Evolutionary conservation across 1,284 basidiomycete species (phyloP).

Genomic region (Moesziomyces parantarcticus): DNA sequence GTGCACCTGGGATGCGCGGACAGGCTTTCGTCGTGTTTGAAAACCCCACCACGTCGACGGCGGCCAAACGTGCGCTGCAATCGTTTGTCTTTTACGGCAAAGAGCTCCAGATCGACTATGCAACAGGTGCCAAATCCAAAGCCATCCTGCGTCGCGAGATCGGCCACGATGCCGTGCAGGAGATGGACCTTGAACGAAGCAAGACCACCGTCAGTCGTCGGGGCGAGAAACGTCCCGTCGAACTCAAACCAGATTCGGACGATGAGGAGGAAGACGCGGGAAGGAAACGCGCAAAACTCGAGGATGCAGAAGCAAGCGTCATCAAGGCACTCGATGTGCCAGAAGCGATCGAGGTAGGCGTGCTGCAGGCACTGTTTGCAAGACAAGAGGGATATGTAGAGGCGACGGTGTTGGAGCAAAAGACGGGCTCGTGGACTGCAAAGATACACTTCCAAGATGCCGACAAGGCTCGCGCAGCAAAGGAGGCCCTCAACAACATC

Average conservation of each 20-base stretch:
- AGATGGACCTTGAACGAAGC: constrained; percentile 36
- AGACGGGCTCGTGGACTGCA: constrained; percentile 73
- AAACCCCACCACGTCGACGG: constrained; percentile 85
- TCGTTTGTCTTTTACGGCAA: constrained; percentile 94
- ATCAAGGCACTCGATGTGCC: constrained; percentile 78
- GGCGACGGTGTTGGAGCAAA: background rate
- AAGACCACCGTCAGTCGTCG: constrained; percentile 8
- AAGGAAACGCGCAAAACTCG: constrained; percentile 67
- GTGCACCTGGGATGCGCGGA: constrained; percentile 85
- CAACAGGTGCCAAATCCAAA: constrained; percentile 80
- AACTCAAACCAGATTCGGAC: constrained; percentile 72
- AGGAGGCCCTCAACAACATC: constrained; percentile 81
- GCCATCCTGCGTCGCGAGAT: constrained; percentile 73
- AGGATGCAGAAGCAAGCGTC: constrained; percentile 32
- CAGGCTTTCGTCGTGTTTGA: constrained; percentile 97
- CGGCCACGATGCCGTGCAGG: constrained; percentile 53
- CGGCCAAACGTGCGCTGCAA: constrained; percentile 87
- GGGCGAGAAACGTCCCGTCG: constrained; percentile 40
- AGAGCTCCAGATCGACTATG: constrained; percentile 82
- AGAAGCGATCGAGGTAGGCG: background rate
- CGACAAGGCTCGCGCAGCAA: constrained; percentile 79
- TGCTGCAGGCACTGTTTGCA: constrained; percentile 14
- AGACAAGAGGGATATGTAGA: constrained; percentile 1
- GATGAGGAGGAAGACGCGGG: constrained; percentile 75
- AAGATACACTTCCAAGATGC: constrained; percentile 77